phyloP scores from a whole-genome alignment of 2,329 filamentous ascomycete species.

The Colletotrichum magnum region DNA sequence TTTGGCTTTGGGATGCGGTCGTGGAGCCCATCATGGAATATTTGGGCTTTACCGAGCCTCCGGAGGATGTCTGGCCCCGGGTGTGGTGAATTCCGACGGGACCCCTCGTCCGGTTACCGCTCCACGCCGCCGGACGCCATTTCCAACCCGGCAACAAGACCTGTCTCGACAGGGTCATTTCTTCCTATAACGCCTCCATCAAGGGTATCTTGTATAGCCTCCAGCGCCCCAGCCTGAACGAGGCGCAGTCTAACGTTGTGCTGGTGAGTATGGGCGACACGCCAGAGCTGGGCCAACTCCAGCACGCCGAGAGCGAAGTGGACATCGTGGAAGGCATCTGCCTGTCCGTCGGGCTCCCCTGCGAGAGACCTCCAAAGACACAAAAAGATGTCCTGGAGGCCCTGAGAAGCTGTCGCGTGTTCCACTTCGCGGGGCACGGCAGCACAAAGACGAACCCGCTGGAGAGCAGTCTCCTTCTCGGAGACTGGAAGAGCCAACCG shows the following conservation, averaged over 20 bases:
- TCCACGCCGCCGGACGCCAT: slow-evolving; percentile 54
- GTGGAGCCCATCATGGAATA: slow-evolving; percentile 46
- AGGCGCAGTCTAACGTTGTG: slow-evolving; percentile 25
- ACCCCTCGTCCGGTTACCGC: slow-evolving; percentile 46
- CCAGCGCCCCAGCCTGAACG: not conserved
- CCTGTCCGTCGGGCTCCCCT: not conserved
- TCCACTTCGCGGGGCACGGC: slow-evolving; percentile 60
- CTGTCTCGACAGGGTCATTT: slow-evolving; percentile 53
- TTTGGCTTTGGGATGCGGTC: slow-evolving; percentile 51
- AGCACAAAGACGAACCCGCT: slow-evolving; percentile 21
- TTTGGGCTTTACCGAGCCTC: slow-evolving; percentile 44
- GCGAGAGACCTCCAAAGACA: slow-evolving; percentile 23
- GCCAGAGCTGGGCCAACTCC: slow-evolving; percentile 25
- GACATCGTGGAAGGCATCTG: slow-evolving; percentile 36
- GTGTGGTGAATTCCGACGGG: slow-evolving; percentile 55
- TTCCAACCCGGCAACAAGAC: slow-evolving; percentile 40
- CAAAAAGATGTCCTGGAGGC: slow-evolving; percentile 44
- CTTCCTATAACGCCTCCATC: slow-evolving; percentile 55
- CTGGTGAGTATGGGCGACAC: slow-evolving; percentile 49
- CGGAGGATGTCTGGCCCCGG: slow-evolving; percentile 43
- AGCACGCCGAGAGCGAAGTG: slow-evolving; percentile 43
- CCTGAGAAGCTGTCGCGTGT: slow-evolving; percentile 49
- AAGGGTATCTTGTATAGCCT: slow-evolving; percentile 48
- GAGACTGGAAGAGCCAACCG: slow-evolving; percentile 16
- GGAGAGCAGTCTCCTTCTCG: slow-evolving; percentile 36